phyloP scores from a whole-genome alignment of 2,329 filamentous ascomycete species.

The Xenoacremonium recifei region DNA sequence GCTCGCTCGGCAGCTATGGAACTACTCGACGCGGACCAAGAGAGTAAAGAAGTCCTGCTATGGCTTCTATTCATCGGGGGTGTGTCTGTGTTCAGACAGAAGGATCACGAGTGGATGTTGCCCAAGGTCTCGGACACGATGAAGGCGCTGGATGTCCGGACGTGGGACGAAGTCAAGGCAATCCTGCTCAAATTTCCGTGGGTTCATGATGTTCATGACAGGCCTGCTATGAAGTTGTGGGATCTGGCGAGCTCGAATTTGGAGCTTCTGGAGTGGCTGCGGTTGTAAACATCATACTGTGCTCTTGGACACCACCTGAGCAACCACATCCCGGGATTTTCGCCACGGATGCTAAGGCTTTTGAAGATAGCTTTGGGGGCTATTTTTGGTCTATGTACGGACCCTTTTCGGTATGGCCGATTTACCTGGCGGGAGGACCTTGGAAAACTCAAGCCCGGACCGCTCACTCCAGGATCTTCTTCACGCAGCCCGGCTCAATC shows the following conservation, averaged over 20 bases:
- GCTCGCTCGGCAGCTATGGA: background rate
- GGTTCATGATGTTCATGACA: conserved; percentile 3
- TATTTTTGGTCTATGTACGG: background rate
- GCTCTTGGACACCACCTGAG: no score
- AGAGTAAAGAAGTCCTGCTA: background rate
- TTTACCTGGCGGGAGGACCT: background rate
- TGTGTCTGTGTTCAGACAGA: conserved; percentile 1
- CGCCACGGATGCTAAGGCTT: background rate
- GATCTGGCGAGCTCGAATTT: no score
- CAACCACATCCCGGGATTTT: no score
- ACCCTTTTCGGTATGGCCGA: background rate
- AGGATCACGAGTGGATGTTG: conserved; percentile 7
- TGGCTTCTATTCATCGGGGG: conserved; percentile 7
- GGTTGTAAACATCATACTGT: no score
- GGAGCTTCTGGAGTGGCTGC: no score
- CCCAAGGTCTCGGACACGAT: background rate
- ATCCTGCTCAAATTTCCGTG: conserved; percentile 5
- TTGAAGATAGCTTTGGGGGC: background rate
- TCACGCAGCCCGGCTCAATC: conserved; percentile 26
- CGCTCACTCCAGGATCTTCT: conserved; percentile 4
- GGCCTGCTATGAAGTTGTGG: no score
- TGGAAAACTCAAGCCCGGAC: background rate
- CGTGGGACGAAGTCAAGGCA: conserved; percentile 5
- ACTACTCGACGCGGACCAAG: background rate
- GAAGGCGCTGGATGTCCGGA: background rate